These are phyloP conservation scores for Cenococcum geophilum DNA, from an alignment of 495 filamentous ascomycete genomes.

Conservation along the genomic window DNA sequence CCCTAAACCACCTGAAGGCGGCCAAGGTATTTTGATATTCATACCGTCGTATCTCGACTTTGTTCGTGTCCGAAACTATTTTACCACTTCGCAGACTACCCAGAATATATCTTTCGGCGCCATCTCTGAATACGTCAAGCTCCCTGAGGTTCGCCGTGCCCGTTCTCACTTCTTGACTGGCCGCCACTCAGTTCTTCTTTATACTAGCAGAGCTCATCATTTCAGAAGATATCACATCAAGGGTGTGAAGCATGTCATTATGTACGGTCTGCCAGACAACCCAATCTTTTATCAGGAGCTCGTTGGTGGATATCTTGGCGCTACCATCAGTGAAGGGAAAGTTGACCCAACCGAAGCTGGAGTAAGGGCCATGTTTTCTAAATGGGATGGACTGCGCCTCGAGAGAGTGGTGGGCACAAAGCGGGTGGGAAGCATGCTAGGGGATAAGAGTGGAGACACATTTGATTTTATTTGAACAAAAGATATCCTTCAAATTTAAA, in stretches of 20 bases:
- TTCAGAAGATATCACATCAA: slow-evolving; percentile 76
- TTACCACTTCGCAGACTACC: slow-evolving; percentile 64
- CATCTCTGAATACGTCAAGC: slow-evolving; percentile 79
- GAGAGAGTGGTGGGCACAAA: slow-evolving; percentile 80
- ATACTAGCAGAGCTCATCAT: slow-evolving; percentile 90
- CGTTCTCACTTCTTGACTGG: slow-evolving; percentile 81
- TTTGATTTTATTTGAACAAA: slow-evolving; percentile 63
- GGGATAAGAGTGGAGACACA: slow-evolving; percentile 75
- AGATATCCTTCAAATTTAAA: too few species aligned
- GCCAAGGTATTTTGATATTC: slow-evolving; percentile 70
- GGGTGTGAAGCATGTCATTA: slow-evolving; percentile 71
- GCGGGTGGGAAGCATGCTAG: slow-evolving; percentile 62
- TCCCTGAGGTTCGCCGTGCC: slow-evolving; percentile 70
- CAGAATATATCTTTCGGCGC: slow-evolving; percentile 69
- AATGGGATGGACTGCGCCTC: slow-evolving; percentile 79
- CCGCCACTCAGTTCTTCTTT: slow-evolving; percentile 74
- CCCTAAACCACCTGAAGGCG: slow-evolving; percentile 39
- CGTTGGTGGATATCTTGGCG: slow-evolving; percentile 59
- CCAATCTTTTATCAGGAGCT: slow-evolving; percentile 83
- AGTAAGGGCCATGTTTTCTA: slow-evolving; percentile 72
- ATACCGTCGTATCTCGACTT: slow-evolving; percentile 92
- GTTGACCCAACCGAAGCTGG: slow-evolving; percentile 36
- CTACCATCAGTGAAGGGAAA: slow-evolving; percentile 49
- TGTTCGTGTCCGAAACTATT: slow-evolving; percentile 83
- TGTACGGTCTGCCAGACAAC: slow-evolving; percentile 88